Evolutionary conservation across 495 filamentous ascomycete species (phyloP), one percentile per base, ranked within the genome.

Genomic region (Bacidia gigantensis): DNA sequence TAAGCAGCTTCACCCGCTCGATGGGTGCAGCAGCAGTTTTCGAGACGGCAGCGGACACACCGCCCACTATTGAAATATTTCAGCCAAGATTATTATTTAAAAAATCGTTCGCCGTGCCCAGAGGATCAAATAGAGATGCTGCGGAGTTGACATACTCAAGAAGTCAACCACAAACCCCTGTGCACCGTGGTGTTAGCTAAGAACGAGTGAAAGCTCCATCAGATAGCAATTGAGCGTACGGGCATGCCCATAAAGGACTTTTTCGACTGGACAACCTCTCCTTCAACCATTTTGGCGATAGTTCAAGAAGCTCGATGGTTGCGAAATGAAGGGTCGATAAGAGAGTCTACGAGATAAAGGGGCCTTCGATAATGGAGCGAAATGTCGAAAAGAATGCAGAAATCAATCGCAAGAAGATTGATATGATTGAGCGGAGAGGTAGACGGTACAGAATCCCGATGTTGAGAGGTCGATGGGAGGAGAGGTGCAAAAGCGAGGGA

Each of bases 1-100:
- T 94, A 64, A 98, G 86, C 67, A 98, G 92, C 88, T 98, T 98
- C 77, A 98, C 84, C 86, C 92, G 92, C 88, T 98, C 92, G 65
- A 98, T 98, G 74, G 92, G 92, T 75, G 92, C 92, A 71, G 92
- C 92, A 67, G 93, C 93, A 62, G 92, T 98, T 86, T 98, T 98
- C 64, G 92, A 97, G 83, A 98, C 89, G 73, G 92, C 92, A 67
- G 92, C 92, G 65, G 92, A 95, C 60, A 98, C 84, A 95, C 92
- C 92, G 85, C 92, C 92, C 93, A 97, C 87, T 92, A 63, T 65
- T 25, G 55, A 29, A 22, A 26, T 11, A 7, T 47, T 32, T 51
- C 40, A 55, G 68, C 71, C 62, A 70, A 64, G 63, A 64, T 7
- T 35, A 7, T 14, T 55, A 17, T 7, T 24, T 46, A 26, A 41